These are phyloP conservation scores for Entomortierella lignicola DNA, from an alignment of 192 early-diverging fungal species.

Conservation along the genomic window DNA sequence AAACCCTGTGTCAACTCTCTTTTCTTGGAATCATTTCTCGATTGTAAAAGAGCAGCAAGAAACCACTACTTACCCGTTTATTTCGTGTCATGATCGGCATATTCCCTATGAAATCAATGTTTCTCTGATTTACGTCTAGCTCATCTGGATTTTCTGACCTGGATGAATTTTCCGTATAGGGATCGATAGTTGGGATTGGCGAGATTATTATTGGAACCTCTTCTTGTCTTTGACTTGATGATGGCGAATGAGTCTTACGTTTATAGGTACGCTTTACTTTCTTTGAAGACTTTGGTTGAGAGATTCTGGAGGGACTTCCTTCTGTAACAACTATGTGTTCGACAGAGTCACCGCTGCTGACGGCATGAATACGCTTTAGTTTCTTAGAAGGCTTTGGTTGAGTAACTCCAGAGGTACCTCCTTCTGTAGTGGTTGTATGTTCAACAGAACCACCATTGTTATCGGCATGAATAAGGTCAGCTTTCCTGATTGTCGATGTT, in stretches of 20 bases:
- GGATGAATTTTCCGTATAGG: background rate
- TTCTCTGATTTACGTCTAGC: background rate
- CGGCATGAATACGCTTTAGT: no score
- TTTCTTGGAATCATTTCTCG: no score
- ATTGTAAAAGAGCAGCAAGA: background rate
- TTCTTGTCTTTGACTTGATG: background rate
- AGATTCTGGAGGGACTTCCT: background rate
- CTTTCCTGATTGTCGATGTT: no score
- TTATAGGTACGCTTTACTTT: background rate
- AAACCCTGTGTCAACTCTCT: no score
- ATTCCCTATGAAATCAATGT: background rate
- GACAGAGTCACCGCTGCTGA: no score
- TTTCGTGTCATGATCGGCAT: background rate
- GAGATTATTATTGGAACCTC: background rate
- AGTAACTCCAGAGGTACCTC: no score
- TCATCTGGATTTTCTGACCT: background rate
- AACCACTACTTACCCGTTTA: slow-evolving; percentile 2
- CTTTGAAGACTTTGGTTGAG: background rate
- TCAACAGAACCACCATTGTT: no score
- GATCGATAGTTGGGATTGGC: background rate
- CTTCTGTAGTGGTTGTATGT: no score
- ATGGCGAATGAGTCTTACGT: background rate
- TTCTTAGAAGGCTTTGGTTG: background rate
- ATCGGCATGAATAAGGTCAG: no score
- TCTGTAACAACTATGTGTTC: background rate